Evolutionary conservation across 768 basidiomycete genomes (phyloP).

Genomic region (Strobilomyces echinocephalus): DNA sequence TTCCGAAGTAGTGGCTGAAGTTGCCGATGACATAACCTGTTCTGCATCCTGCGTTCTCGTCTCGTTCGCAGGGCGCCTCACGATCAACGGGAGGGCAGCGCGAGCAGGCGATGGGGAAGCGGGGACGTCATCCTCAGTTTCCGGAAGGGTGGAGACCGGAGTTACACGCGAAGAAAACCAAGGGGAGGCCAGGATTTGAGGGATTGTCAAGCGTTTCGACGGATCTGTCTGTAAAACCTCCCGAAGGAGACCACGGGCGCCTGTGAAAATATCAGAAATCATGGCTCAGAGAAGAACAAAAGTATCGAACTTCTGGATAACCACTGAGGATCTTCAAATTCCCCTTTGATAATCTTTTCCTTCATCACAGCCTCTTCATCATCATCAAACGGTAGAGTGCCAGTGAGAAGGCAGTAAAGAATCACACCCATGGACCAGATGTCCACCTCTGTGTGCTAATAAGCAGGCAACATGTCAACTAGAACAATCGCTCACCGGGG

Average conservation of each 20-base stretch:
- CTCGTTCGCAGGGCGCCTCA: constrained; percentile 14
- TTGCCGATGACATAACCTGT: constrained; percentile 44
- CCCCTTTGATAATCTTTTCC: constrained; percentile 73
- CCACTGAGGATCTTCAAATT: constrained; percentile 93
- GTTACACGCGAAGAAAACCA: constrained; percentile 63
- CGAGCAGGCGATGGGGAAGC: constrained; percentile 32
- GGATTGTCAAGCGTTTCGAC: constrained; percentile 67
- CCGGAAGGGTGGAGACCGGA: constrained; percentile 1
- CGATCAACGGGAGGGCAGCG: constrained; percentile 27
- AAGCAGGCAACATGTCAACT: constrained; percentile 1
- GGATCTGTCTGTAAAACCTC: constrained; percentile 76
- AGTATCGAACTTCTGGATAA: constrained; percentile 66
- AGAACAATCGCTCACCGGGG: constrained; percentile 52
- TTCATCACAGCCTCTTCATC: constrained; percentile 85
- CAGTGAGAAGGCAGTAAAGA: constrained; percentile 83
- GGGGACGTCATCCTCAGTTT: constrained; percentile 18
- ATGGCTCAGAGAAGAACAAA: background rate
- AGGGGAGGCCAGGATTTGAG: constrained; percentile 77
- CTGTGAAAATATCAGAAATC: constrained; percentile 37
- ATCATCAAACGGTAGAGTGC: constrained; percentile 86
- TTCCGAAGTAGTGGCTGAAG: constrained; percentile 33
- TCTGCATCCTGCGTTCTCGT: constrained; percentile 20
- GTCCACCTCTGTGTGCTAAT: constrained; percentile 71
- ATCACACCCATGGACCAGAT: constrained; percentile 95
- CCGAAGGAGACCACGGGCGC: constrained; percentile 79